Evolutionary conservation across 495 filamentous ascomycete genomes (phyloP).

Genomic region (Copromyces sp.): DNA sequence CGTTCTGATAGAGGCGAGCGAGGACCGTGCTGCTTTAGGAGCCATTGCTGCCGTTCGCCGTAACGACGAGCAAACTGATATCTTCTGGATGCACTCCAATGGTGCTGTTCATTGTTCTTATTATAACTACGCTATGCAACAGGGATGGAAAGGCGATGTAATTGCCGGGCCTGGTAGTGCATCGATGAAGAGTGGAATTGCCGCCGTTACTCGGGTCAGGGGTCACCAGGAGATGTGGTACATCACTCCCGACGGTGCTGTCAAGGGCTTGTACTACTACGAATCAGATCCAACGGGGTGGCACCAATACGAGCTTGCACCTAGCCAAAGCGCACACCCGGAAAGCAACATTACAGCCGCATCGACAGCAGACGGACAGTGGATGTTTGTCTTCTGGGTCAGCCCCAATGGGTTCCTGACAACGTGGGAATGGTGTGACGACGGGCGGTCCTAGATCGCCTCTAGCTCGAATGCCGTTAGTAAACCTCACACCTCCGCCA

Average conservation of each 20-base stretch:
- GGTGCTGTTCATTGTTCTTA: background rate
- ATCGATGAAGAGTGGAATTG: background rate
- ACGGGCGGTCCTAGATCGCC: background rate
- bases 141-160: background rate
- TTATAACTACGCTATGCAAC: background rate
- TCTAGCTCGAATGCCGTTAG: background rate
- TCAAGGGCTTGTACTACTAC: background rate
- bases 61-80: background rate
- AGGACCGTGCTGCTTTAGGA: background rate
- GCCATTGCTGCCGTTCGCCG: background rate
- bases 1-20: background rate
- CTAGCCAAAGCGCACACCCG: background rate
- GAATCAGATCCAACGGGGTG: background rate
- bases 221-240: background rate
- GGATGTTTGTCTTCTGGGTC: background rate
- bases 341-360: background rate
- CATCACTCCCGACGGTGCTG: background rate
- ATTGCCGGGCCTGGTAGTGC: background rate
- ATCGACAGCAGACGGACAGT: background rate
- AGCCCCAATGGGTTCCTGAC: background rate
- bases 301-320: background rate
- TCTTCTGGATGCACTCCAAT: background rate
- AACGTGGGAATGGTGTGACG: background rate
- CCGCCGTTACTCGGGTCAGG: background rate
- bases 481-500: background rate